Percentiles rank a stretch among this genome's conserved stretches.
Evolutionary conservation across 2,329 filamentous ascomycete species (phyloP).

Genomic region (Cryoendolithus antarcticus): DNA sequence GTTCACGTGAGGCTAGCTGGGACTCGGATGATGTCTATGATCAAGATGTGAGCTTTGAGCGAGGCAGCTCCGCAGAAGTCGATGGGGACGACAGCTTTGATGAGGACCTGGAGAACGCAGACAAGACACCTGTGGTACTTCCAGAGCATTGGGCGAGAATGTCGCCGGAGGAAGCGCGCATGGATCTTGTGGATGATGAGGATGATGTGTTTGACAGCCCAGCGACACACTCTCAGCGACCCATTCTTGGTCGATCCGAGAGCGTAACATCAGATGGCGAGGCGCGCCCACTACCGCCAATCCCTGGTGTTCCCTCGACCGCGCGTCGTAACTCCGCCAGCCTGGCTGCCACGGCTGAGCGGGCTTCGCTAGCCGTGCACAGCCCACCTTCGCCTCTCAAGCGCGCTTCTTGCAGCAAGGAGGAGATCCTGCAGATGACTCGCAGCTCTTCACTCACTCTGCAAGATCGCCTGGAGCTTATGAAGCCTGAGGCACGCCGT

Average conservation of each 20-base stretch:
- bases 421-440: constrained; percentile 46
- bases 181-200: constrained; percentile 39
- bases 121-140: constrained; percentile 95
- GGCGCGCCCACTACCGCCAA: constrained; percentile 71
- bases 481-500: constrained; percentile 58
- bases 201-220: constrained; percentile 56
- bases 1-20: constrained; percentile 85
- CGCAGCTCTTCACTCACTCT: constrained; percentile 62
- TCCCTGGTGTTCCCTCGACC: constrained; percentile 47
- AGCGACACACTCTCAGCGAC: constrained; percentile 37
- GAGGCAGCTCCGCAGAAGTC: constrained; percentile 47
- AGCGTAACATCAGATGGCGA: constrained; percentile 70
- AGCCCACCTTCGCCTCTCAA: constrained; percentile 60
- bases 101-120: constrained; percentile 84
- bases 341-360: constrained; percentile 58
- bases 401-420: constrained; percentile 56
- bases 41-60: constrained; percentile 51
- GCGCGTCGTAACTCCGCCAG: constrained; percentile 39
- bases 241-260: constrained; percentile 51
- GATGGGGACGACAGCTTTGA: constrained; percentile 76
- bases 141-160: constrained; percentile 88
- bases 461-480: constrained; percentile 73
- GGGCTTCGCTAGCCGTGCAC: constrained; percentile 53
- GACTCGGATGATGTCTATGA: constrained; percentile 66
- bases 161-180: constrained; percentile 52